Evolutionary conservation across 73 alveolate species (phyloP).

Genomic region (Diophrys sp.): DNA sequence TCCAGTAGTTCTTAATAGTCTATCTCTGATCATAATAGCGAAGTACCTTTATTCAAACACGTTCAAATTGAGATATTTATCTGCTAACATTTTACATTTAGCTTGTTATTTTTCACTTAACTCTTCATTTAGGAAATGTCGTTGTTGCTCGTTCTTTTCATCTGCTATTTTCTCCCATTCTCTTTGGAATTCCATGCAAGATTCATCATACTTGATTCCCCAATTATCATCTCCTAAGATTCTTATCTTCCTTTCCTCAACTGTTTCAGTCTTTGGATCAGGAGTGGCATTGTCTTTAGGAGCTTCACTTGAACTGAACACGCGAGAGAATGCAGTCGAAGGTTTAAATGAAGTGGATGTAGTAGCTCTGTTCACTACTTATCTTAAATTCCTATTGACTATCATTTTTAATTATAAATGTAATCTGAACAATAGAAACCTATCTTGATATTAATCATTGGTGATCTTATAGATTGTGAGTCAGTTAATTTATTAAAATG

Average conservation of each 20-base stretch:
- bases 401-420: no score
- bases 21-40: neutral
- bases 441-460: no score
- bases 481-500: no score
- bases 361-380: no score
- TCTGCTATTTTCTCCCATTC: constrained; percentile 33
- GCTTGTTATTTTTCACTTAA: constrained; percentile 7
- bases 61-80: constrained; percentile 22
- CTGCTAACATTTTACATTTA: constrained; percentile 27
- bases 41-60: constrained; percentile 26
- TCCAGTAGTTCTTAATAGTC: constrained; percentile 16
- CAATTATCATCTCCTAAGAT: constrained; percentile 6
- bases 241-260: neutral
- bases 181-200: constrained; percentile 14
- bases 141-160: constrained; percentile 2
- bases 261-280: neutral
- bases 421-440: no score
- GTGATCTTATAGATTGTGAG: no score
- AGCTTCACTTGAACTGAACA: no score
- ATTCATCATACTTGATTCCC: constrained; percentile 37
- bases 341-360: no score
- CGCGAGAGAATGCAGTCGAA: no score
- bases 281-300: neutral
- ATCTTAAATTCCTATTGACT: no score
- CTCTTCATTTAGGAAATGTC: neutral